Percentiles rank a stretch among this genome's conserved stretches.
These are phyloP conservation scores for Flaveria brownii DNA, from an alignment of 129 eudicot species.

Conservation along the genomic window DNA sequence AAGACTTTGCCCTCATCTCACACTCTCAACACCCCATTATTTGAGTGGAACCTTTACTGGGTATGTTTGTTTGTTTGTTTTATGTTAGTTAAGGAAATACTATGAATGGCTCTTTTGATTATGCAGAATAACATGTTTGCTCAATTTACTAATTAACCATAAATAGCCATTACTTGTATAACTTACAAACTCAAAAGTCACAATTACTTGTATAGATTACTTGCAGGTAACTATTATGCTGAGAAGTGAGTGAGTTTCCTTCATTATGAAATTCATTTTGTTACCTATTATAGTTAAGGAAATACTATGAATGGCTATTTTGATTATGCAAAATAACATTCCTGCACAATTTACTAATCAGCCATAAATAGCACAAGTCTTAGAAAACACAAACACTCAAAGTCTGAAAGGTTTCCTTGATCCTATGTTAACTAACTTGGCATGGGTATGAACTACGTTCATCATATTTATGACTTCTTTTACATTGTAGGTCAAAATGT, in stretches of 20 bases:
- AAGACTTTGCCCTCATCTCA: too few relatives aligned
- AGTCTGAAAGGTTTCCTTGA: too few relatives aligned
- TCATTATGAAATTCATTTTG: neutral
- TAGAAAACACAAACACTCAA: neutral
- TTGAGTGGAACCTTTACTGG: too few relatives aligned
- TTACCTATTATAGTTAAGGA: neutral
- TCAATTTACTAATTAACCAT: neutral
- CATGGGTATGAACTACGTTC: too few relatives aligned
- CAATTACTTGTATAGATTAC: neutral
- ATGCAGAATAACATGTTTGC: neutral
- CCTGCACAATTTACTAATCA: neutral
- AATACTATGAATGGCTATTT: neutral
- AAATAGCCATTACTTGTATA: neutral
- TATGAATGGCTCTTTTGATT: neutral
- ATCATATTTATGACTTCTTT: neutral
- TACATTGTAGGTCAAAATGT: neutral
- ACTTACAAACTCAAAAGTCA: neutral
- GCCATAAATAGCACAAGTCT: neutral
- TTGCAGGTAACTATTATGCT: neutral
- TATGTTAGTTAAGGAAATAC: conserved; percentile 12
- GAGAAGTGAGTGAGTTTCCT: neutral
- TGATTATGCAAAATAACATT: neutral
- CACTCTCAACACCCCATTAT: too few relatives aligned
- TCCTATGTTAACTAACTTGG: too few relatives aligned
- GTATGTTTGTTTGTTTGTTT: too few relatives aligned